phyloP scores from a whole-genome alignment of 495 filamentous ascomycete species.

The Daldinia caldariorum region DNA sequence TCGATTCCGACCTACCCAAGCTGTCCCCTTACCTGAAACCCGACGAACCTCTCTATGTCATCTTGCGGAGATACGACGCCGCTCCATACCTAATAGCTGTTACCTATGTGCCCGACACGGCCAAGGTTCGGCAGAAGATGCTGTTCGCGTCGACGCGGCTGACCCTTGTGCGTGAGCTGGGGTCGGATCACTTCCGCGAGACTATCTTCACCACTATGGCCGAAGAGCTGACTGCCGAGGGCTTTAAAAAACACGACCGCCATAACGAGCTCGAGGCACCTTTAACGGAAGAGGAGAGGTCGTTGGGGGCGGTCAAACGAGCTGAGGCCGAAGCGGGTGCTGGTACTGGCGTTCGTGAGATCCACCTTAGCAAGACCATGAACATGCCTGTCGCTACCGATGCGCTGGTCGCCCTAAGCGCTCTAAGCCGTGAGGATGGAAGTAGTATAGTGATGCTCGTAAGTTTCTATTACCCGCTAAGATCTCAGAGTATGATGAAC shows the following conservation, averaged over 20 bases:
- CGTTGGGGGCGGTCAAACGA: conserved; percentile 76
- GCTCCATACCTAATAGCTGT: conserved; percentile 73
- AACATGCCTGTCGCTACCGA: conserved; percentile 74
- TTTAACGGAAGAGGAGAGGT: conserved; percentile 88
- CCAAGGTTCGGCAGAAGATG: conserved; percentile 94
- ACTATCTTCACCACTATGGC: conserved; percentile 80
- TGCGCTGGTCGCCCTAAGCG: conserved; percentile 71
- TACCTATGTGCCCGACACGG: conserved; percentile 90
- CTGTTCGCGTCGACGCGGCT: conserved; percentile 90
- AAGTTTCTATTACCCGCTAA: conserved; percentile 45
- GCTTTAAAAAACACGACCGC: conserved; percentile 80
- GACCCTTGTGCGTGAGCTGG: conserved; percentile 85
- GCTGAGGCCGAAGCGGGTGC: conserved; percentile 81
- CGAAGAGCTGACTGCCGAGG: conserved; percentile 73
- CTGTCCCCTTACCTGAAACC: conserved; percentile 72
- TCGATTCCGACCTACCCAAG: conserved; percentile 67
- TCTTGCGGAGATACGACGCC: conserved; percentile 74
- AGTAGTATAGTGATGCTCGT: conserved; percentile 82
- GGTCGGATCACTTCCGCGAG: conserved; percentile 84
- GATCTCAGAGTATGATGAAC: no score
- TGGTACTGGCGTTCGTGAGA: conserved; percentile 72
- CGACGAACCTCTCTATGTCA: conserved; percentile 81
- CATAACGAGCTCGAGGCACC: conserved; percentile 75
- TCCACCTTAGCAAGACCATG: conserved; percentile 67
- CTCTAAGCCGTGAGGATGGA: conserved; percentile 61